Evolutionary conservation across 2,329 filamentous ascomycete species (phyloP).

Genomic region (Fusarium nodosum): DNA sequence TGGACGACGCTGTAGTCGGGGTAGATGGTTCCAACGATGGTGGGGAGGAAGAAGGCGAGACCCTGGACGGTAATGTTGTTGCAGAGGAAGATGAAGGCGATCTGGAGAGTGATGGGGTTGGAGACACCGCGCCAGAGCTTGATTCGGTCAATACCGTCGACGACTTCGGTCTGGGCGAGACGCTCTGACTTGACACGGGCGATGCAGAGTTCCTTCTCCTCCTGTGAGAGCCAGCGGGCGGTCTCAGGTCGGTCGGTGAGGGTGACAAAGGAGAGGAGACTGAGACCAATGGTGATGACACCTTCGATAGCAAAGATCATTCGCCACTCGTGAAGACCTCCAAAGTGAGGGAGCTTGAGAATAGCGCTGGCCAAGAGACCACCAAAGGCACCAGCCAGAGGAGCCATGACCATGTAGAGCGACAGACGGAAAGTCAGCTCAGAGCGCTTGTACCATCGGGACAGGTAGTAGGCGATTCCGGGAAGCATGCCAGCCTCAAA

Average conservation of each 20-base stretch:
- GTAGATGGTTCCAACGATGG: slow-evolving; percentile 75
- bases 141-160: slow-evolving; percentile 70
- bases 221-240: slow-evolving; percentile 72
- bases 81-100: slow-evolving; percentile 71
- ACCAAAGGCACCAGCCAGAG: slow-evolving; percentile 75
- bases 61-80: slow-evolving; percentile 77
- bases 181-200: slow-evolving; percentile 72
- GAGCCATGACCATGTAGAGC: slow-evolving; percentile 75
- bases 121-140: slow-evolving; percentile 72
- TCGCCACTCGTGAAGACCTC: slow-evolving; percentile 69
- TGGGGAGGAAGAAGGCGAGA: slow-evolving; percentile 74
- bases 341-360: slow-evolving; percentile 69
- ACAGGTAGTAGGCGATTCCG: slow-evolving; percentile 75
- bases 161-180: slow-evolving; percentile 69
- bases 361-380: slow-evolving; percentile 74
- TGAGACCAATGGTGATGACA: slow-evolving; percentile 67
- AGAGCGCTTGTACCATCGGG: slow-evolving; percentile 72
- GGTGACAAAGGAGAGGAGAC: slow-evolving; percentile 71
- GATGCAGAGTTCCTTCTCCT: slow-evolving; percentile 74
- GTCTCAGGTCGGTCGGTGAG: slow-evolving; percentile 76
- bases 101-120: slow-evolving; percentile 68
- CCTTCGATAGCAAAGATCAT: slow-evolving; percentile 81
- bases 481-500: slow-evolving; percentile 77
- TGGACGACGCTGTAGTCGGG: slow-evolving; percentile 67
- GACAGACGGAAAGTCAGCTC: slow-evolving; percentile 74